Evolutionary conservation across 768 basidiomycete species (phyloP).

Genomic region (Favolaschia claudopus): DNA sequence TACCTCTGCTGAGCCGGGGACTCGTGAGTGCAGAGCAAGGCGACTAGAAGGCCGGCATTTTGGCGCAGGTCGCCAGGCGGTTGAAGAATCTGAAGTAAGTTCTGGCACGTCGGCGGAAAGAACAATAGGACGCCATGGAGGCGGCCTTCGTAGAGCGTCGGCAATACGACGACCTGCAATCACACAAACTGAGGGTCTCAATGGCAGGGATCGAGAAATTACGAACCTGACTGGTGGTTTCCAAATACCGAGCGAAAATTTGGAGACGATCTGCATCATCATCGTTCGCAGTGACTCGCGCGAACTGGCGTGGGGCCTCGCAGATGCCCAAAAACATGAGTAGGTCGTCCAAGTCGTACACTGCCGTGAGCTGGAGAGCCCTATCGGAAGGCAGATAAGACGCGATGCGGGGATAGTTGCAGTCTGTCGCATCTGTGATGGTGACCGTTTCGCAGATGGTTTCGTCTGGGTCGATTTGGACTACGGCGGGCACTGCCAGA

Average conservation of each 20-base stretch:
- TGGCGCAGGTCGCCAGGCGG: too few species aligned
- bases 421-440: background rate
- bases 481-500: background rate
- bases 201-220: too few species aligned
- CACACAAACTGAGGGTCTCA: too few species aligned
- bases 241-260: background rate
- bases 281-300: background rate
- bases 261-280: background rate
- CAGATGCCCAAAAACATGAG: background rate
- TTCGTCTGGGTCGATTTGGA: background rate
- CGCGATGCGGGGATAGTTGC: background rate
- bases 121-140: too few species aligned
- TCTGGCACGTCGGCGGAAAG: too few species aligned
- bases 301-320: constrained; percentile 10
- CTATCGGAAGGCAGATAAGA: background rate
- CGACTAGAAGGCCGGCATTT: background rate
- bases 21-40: background rate
- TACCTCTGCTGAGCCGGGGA: background rate
- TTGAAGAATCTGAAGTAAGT: too few species aligned
- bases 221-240: background rate
- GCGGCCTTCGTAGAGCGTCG: too few species aligned
- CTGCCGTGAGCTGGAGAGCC: background rate
- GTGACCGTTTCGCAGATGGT: background rate
- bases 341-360: background rate
- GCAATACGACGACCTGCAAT: too few species aligned